Base-by-base conservation (phyloP, 371 early-diverging fungal species). In the Gilbertella persicaria region DNA sequence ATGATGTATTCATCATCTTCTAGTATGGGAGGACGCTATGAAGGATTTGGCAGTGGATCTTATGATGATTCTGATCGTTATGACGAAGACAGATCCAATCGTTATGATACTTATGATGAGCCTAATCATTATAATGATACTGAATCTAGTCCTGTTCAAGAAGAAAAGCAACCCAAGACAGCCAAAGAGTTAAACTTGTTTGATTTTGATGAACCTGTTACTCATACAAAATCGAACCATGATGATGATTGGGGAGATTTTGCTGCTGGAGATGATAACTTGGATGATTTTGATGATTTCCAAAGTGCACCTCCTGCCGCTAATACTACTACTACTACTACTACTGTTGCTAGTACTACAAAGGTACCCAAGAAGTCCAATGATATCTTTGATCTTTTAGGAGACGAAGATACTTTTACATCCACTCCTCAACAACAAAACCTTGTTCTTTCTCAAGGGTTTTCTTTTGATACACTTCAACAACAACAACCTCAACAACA, bases 221-320 rank as follows among this genome's bases (percentile, higher is more conserved):
- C 55, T 5, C 40, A 41, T 19, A 52, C 17, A 40, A 46, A 36
- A 23, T n/a, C 37, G 8, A 52, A 25, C 24, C 44, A 53, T 23
- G 70, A 58, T 20, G 82, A 84, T 54, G 81, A 78, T 24, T 82
- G 83, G 82, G 82, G 81, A 16, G 70, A 73, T 41, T 76, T 73
- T 54, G 65, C 71, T 61, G 47, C 74, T 49, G 72, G 75, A 60
- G 65, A 45, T 50, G 63, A 53, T 21, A 64, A 60, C 16, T 2
- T 35, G 44, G 54, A 82, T 46, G 86, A 83, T 30, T 85, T 85
- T 63, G 83, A 79, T 49, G 86, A 85, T 38, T 85, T 85, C 53
- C 86, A 85, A 55, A 80, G 78, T 36, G 84, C 86, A 2, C 75
- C 79, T 38, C 62, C 61, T 21, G 16, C 61, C 4, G 28, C 33